These are phyloP conservation scores for Apiospora saccharicola DNA, from an alignment of 2,329 filamentous ascomycete genomes.

Conservation along the genomic window DNA sequence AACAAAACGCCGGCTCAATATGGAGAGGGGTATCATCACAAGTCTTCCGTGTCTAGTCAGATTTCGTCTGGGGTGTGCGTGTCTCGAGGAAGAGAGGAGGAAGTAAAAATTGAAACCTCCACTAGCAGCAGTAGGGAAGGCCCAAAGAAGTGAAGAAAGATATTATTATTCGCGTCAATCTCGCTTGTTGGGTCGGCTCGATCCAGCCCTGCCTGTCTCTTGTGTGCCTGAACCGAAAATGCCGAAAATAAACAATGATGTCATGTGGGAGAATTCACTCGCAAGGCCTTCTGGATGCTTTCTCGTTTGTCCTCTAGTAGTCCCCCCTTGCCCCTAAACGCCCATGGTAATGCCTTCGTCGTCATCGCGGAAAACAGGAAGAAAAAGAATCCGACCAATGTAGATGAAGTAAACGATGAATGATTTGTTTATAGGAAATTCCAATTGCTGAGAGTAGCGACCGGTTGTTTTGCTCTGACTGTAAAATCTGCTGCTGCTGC, in stretches of 20 bases:
- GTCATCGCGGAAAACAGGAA: background rate
- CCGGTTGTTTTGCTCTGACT: constrained; percentile 19
- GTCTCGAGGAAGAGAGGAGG: background rate
- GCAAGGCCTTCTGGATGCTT: background rate
- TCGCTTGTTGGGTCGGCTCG: background rate
- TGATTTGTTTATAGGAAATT: constrained; percentile 20
- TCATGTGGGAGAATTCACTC: background rate
- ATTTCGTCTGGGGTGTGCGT: background rate
- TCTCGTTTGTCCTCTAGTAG: background rate
- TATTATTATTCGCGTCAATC: background rate
- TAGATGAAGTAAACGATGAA: constrained; percentile 6
- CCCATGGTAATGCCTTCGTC: background rate
- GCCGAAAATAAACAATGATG: background rate
- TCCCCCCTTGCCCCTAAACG: background rate
- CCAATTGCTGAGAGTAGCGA: constrained; percentile 21
- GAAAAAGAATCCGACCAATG: background rate
- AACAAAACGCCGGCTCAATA: background rate
- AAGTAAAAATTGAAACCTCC: background rate
- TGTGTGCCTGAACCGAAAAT: background rate
- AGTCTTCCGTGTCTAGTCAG: background rate
- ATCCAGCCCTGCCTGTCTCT: background rate
- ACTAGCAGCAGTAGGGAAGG: background rate
- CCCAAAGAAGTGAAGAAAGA: background rate
- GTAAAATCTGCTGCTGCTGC: background rate
- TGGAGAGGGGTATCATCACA: constrained; percentile 1